Conservation (phyloP, 2,329 filamentous ascomycete genomes). For the Epichloe hybrida region DNA sequence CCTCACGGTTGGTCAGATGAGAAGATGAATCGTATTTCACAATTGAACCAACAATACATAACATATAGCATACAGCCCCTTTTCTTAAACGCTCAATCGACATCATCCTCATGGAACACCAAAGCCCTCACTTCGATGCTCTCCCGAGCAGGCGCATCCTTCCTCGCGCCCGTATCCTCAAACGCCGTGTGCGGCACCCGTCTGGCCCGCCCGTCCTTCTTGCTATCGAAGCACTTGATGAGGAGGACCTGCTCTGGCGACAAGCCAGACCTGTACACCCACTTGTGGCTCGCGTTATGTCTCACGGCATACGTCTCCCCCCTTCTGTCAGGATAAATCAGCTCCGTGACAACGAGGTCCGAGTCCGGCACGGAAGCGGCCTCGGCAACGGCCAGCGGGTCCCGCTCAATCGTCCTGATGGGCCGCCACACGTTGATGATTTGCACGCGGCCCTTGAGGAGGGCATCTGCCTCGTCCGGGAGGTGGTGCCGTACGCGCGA, state of each 20-base stretch:
- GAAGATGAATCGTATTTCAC: no score
- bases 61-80: not conserved
- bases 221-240: slow-evolving; percentile 49
- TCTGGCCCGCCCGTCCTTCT: slow-evolving; percentile 30
- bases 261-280: slow-evolving; percentile 40
- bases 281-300: slow-evolving; percentile 29
- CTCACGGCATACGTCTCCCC: slow-evolving; percentile 36
- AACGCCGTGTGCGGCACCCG: slow-evolving; percentile 44
- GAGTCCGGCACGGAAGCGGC: slow-evolving; percentile 33
- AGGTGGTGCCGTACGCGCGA: slow-evolving; percentile 26
- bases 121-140: slow-evolving; percentile 44
- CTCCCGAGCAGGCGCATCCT: slow-evolving; percentile 36
- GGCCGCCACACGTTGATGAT: slow-evolving; percentile 43
- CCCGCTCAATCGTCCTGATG: slow-evolving; percentile 32
- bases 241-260: slow-evolving; percentile 39
- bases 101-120: slow-evolving; percentile 25
- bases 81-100: not conserved
- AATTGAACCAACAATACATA: not conserved
- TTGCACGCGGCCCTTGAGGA: slow-evolving; percentile 32
- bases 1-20: no score
- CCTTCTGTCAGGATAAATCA: slow-evolving; percentile 35
- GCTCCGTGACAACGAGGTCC: slow-evolving; percentile 33
- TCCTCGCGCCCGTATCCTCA: slow-evolving; percentile 25
- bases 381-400: slow-evolving; percentile 41
- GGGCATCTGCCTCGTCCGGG: slow-evolving; percentile 28